Conservation (phyloP, 139 green algal species). For the Chlorella sorokiniana region DNA sequence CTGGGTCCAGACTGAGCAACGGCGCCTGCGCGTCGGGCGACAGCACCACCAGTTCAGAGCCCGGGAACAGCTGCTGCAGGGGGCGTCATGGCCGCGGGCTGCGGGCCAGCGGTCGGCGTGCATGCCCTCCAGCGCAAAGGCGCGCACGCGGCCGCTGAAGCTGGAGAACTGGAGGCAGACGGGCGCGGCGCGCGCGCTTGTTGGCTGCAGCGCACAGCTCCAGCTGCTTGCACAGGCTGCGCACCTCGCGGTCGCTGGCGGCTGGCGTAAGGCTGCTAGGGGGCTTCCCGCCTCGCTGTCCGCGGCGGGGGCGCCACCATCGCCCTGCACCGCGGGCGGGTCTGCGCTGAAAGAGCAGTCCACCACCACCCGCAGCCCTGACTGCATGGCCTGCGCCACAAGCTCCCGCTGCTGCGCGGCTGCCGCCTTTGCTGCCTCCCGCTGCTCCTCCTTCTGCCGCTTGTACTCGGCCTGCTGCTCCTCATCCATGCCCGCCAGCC, state of each 20-base stretch:
- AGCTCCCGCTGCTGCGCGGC: not conserved
- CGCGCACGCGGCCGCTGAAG: not conserved
- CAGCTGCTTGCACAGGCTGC: conserved; percentile 36
- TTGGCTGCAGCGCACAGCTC: conserved; percentile 30
- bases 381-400: conserved; percentile 3
- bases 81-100: not conserved
- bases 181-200: conserved; percentile 4
- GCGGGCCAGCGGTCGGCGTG: conserved; percentile 24
- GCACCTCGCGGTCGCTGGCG: conserved; percentile 32
- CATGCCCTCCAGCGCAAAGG: conserved; percentile 33
- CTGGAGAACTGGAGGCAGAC: conserved; percentile 24
- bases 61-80: conserved; percentile 7
- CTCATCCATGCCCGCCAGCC: not conserved
- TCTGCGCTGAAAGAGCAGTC: conserved; percentile 33
- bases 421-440: conserved; percentile 16
- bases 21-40: conserved; percentile 19
- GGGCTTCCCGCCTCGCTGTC: not conserved
- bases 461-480: conserved; percentile 3
- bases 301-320: not conserved
- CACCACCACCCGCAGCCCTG: conserved; percentile 16
- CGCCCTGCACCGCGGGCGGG: not conserved
- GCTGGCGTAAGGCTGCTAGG: no score
- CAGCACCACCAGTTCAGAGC: conserved; percentile 12
- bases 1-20: not conserved
- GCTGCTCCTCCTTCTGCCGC: not conserved